Percentiles rank a stretch among this genome's conserved stretches.
phyloP scores from a whole-genome alignment of 2,329 filamentous ascomycete genomes.

The Fusarium sp. region DNA sequence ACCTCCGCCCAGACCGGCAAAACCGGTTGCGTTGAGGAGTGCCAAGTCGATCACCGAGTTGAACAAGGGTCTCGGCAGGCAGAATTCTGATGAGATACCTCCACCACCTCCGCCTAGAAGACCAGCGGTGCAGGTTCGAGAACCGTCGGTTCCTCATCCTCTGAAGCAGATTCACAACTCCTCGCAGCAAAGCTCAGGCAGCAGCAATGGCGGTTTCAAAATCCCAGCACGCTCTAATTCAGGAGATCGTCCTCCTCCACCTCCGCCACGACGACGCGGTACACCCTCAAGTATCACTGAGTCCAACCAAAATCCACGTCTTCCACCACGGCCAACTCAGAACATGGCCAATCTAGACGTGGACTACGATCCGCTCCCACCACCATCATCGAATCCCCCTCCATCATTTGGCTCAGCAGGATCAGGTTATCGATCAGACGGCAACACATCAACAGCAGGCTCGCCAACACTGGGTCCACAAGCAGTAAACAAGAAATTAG shows the following conservation, averaged over 20 bases:
- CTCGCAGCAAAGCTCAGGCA: constrained; percentile 46
- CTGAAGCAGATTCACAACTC: constrained; percentile 54
- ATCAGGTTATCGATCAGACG: constrained; percentile 46
- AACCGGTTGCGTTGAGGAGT: constrained; percentile 65
- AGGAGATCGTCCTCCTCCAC: constrained; percentile 53
- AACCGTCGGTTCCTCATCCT: constrained; percentile 48
- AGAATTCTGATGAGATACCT: constrained; percentile 35
- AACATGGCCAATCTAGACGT: constrained; percentile 52
- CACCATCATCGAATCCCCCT: constrained; percentile 41
- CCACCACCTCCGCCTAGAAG: constrained; percentile 52
- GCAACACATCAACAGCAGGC: constrained; percentile 45
- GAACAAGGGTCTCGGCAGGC: constrained; percentile 36
- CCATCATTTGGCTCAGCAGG: constrained; percentile 39
- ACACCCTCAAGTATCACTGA: constrained; percentile 49
- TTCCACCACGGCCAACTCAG: constrained; percentile 47
- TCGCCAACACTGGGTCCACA: constrained; percentile 50
- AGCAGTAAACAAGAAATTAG: constrained; percentile 72
- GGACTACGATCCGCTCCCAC: constrained; percentile 54
- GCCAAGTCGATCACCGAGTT: constrained; percentile 46
- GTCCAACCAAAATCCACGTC: constrained; percentile 32
- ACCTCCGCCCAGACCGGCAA: constrained; percentile 66
- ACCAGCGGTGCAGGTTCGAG: constrained; percentile 33
- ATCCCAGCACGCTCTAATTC: constrained; percentile 22
- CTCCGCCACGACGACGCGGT: constrained; percentile 58
- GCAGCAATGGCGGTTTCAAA: constrained; percentile 25